These are phyloP conservation scores for Casuarina equisetifolia DNA, from an alignment of 306 rosid genomes.

Conservation along the genomic window DNA sequence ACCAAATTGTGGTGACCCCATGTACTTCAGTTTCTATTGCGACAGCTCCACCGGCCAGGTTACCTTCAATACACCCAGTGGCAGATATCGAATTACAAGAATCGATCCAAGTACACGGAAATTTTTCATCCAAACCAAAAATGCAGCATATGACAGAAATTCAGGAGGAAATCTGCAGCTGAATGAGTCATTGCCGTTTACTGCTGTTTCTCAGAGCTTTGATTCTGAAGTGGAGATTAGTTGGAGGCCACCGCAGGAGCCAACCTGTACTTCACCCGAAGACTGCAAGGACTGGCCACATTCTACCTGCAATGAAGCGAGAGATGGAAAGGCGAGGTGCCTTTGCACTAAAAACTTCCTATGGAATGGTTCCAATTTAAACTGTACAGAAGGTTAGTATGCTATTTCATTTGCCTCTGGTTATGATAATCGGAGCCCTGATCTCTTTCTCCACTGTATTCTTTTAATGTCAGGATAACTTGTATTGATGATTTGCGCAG, in stretches of 20 bases:
- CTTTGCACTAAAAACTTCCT: conserved; percentile 24
- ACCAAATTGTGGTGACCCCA: conserved; percentile 14
- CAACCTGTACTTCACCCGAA: conserved; percentile 17
- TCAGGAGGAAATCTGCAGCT: background rate
- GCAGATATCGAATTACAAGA: conserved; percentile 2
- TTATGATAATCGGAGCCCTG: no score
- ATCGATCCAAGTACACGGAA: background rate
- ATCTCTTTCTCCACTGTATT: no score
- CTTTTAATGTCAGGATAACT: no score
- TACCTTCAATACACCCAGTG: conserved; percentile 20
- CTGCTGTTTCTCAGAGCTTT: background rate
- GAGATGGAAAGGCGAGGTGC: conserved; percentile 30
- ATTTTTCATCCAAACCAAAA: conserved; percentile 7
- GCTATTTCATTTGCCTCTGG: background rate
- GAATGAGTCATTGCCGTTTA: conserved; percentile 6
- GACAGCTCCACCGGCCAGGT: background rate
- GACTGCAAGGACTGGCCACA: conserved; percentile 40
- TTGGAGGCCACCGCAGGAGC: background rate
- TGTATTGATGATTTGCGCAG: no score
- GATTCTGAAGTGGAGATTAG: no score
- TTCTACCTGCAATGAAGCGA: conserved; percentile 34
- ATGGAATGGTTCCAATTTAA: conserved; percentile 25
- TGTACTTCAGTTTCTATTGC: conserved; percentile 35
- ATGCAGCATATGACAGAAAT: background rate
- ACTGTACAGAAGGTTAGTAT: conserved; percentile 25